These are phyloP conservation scores for Earliella scabrosa DNA, from an alignment of 1,284 basidiomycete genomes.

Conservation along the genomic window DNA sequence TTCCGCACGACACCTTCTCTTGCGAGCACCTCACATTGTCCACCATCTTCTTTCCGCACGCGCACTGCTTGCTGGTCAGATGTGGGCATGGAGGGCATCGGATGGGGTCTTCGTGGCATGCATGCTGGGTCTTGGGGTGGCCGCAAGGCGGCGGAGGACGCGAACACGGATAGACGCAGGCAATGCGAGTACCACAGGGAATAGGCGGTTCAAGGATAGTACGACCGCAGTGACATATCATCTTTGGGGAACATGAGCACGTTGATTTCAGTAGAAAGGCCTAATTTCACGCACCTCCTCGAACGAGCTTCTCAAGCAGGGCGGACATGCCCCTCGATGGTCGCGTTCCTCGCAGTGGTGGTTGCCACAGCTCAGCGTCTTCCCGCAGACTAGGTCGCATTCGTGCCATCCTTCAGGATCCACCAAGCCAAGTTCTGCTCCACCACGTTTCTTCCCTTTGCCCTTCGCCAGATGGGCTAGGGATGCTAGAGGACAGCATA, in stretches of 20 bases:
- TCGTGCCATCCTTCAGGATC: slow-evolving; percentile 73
- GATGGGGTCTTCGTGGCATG: slow-evolving; percentile 72
- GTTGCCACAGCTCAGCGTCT: slow-evolving; percentile 72
- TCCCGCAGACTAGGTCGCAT: slow-evolving; percentile 81
- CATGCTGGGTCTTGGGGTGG: slow-evolving; percentile 77
- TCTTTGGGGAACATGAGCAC: slow-evolving; percentile 39
- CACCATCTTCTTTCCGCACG: slow-evolving; percentile 84
- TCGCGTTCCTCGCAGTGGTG: slow-evolving; percentile 80
- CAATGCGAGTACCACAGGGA: slow-evolving; percentile 78
- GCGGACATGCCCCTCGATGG: slow-evolving; percentile 80
- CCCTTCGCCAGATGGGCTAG: slow-evolving; percentile 51
- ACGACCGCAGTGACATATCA: slow-evolving; percentile 80
- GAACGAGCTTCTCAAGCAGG: slow-evolving; percentile 86
- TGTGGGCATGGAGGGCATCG: slow-evolving; percentile 86
- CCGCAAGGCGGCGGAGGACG: slow-evolving; percentile 78
- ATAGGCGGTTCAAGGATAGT: slow-evolving; percentile 74
- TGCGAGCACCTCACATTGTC: slow-evolving; percentile 78
- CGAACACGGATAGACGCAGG: slow-evolving; percentile 80
- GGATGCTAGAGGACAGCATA: slow-evolving; percentile 87
- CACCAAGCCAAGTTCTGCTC: slow-evolving; percentile 39
- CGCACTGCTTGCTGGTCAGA: slow-evolving; percentile 79
- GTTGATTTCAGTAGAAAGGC: slow-evolving; percentile 7
- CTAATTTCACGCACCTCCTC: slow-evolving; percentile 71
- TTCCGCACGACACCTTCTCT: slow-evolving; percentile 85
- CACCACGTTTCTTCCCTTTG: slow-evolving; percentile 63